Conservation (phyloP, 352 stramenopile species). For the Blastocystis sp. region DNA sequence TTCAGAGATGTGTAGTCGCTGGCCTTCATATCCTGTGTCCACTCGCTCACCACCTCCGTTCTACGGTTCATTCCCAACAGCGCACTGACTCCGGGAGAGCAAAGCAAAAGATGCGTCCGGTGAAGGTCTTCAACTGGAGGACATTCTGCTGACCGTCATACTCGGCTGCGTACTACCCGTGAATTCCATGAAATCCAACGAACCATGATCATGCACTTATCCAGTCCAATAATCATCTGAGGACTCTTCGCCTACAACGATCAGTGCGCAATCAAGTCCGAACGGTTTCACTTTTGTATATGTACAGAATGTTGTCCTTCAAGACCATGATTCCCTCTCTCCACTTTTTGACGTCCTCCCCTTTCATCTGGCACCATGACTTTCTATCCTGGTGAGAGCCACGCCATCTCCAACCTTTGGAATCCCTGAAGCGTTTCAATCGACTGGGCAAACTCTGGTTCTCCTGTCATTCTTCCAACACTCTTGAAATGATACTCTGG, state of each 20-base stretch:
- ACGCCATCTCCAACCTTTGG: not conserved
- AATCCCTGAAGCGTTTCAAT: slow-evolving; percentile 24
- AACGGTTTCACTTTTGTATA: slow-evolving; percentile 51
- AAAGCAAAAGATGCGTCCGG: slow-evolving; percentile 52
- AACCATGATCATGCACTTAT: slow-evolving; percentile 54
- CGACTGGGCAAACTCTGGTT: slow-evolving; percentile 26
- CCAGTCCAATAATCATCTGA: not conserved
- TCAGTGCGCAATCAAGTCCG: not conserved
- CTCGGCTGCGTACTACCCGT: not conserved
- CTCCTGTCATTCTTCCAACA: slow-evolving; percentile 27
- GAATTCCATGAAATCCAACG: not conserved
- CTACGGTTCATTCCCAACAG: not conserved
- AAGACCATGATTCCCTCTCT: slow-evolving; percentile 25
- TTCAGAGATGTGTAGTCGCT: slow-evolving; percentile 33
- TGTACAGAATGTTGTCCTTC: slow-evolving; percentile 32
- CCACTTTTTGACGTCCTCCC: slow-evolving; percentile 51
- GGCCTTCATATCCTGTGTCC: slow-evolving; percentile 35
- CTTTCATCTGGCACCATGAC: slow-evolving; percentile 23
- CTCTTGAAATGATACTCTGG: not conserved
- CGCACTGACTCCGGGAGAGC: not conserved
- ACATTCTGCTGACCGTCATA: slow-evolving; percentile 39
- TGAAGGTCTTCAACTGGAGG: slow-evolving; percentile 26
- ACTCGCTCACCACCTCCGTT: not conserved
- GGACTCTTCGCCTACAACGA: slow-evolving; percentile 20
- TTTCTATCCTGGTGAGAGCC: not conserved